phyloP scores from a whole-genome alignment of 192 early-diverging fungal genomes.

The Coemansia sp. region DNA sequence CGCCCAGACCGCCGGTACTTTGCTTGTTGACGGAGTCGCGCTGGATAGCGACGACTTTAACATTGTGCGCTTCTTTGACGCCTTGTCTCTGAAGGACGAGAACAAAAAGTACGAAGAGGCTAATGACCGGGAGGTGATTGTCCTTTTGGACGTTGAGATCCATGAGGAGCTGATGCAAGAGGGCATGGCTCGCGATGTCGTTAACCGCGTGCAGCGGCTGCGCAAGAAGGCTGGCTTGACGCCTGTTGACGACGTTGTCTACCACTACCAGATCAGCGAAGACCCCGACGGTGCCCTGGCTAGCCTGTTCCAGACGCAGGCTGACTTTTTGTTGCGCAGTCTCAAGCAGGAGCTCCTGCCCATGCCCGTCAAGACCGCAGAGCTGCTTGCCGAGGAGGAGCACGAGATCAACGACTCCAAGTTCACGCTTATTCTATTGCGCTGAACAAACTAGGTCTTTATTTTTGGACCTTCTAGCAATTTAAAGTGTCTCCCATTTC shows the following conservation, averaged over 20 bases:
- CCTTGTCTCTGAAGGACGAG: constrained; percentile 41
- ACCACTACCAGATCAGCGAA: constrained; percentile 74
- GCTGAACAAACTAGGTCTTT: background rate
- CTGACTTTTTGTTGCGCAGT: constrained; percentile 65
- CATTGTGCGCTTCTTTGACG: constrained; percentile 83
- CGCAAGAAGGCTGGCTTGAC: constrained; percentile 93
- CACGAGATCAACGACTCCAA: constrained; percentile 73
- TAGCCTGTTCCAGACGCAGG: constrained; percentile 68
- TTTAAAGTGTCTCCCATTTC: background rate
- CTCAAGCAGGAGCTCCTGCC: constrained; percentile 70
- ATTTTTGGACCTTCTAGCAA: background rate
- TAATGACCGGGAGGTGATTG: constrained; percentile 76
- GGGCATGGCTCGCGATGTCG: constrained; percentile 89
- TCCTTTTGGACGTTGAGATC: constrained; percentile 82
- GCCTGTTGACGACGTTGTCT: constrained; percentile 83
- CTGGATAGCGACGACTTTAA: constrained; percentile 82
- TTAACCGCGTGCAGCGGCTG: constrained; percentile 94
- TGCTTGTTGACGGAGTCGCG: constrained; percentile 77
- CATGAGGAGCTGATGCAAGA: constrained; percentile 84
- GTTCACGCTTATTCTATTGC: constrained; percentile 68
- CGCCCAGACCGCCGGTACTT: constrained; percentile 65
- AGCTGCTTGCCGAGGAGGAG: constrained; percentile 73
- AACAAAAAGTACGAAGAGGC: constrained; percentile 70
- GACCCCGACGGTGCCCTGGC: constrained; percentile 70
- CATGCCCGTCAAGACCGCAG: constrained; percentile 28